A percentile compares a stretch with the other conserved stretches of the same genome.
Conservation (phyloP, 352 stramenopile genomes). For the Globisporangium spiculum region DNA sequence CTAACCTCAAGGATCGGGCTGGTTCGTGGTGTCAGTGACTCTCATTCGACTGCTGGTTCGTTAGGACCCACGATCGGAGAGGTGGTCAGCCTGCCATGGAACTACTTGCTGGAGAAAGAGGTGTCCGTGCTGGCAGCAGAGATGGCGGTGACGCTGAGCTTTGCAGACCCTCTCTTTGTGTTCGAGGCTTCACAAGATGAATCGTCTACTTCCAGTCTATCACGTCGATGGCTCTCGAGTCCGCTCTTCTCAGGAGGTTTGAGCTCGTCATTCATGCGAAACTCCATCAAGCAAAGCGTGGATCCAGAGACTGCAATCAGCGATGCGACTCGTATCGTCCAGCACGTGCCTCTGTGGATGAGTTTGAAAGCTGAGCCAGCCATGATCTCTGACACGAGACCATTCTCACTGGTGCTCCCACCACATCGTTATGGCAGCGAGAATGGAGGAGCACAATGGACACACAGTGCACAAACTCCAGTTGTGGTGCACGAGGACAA, state of each 20-base stretch:
- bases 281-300: constrained; percentile 1
- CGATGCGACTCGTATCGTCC: constrained; percentile 18
- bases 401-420: constrained; percentile 44
- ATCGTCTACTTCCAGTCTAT: background rate
- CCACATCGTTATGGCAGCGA: background rate
- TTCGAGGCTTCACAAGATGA: background rate
- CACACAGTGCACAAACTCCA: background rate
- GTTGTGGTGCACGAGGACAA: background rate
- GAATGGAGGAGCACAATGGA: background rate
- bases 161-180: constrained; percentile 35
- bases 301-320: background rate
- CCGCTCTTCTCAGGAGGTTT: constrained; percentile 35
- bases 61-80: constrained; percentile 19
- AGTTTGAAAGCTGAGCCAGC: background rate
- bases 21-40: background rate
- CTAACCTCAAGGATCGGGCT: background rate
- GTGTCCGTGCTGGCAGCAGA: constrained; percentile 47
- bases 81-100: constrained; percentile 46
- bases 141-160: constrained; percentile 52
- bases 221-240: constrained; percentile 23
- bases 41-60: background rate
- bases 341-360: constrained; percentile 30
- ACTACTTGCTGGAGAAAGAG: constrained; percentile 61
- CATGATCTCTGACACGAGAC: constrained; percentile 5
- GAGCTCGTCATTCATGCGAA: constrained; percentile 10